Conservation (phyloP, 139 green algal species). For the Volvox reticuliferus region DNA sequence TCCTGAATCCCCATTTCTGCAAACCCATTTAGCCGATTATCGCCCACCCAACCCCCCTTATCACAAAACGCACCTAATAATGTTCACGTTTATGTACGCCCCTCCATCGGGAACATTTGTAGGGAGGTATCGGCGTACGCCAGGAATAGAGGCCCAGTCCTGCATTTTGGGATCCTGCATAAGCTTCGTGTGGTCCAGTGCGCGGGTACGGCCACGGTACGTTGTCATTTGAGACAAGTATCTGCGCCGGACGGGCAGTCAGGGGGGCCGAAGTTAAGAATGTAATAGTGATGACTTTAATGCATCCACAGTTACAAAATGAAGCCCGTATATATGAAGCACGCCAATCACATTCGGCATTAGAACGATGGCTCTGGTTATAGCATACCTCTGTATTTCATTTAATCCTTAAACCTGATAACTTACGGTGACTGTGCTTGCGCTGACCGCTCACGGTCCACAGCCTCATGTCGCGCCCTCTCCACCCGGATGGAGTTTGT, state of each 20-base stretch:
- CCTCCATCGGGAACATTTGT: constrained; percentile 26
- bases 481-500: background rate
- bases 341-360: no score
- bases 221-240: constrained; percentile 8
- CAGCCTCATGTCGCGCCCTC: background rate
- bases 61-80: background rate
- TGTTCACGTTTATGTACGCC: constrained; percentile 21
- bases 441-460: background rate
- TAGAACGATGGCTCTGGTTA: no score
- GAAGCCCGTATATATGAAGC: no score
- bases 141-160: constrained; percentile 27
- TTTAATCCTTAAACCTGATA: background rate
- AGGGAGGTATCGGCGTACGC: background rate
- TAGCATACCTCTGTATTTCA: no score
- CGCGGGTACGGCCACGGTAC: background rate
- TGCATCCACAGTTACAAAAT: no score
- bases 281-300: no score
- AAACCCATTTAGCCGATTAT: no score
- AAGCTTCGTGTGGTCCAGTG: constrained; percentile 27
- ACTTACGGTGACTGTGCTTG: constrained; percentile 24
- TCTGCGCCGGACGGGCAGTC: background rate
- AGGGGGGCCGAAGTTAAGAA: no score
- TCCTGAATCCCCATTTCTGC: no score
- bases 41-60: background rate
- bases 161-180: constrained; percentile 18